Evolutionary conservation across 139 green algal genomes (phyloP), one percentile per base, ranked within the genome.

Genomic region (Pseudopediastrum boryanum): DNA sequence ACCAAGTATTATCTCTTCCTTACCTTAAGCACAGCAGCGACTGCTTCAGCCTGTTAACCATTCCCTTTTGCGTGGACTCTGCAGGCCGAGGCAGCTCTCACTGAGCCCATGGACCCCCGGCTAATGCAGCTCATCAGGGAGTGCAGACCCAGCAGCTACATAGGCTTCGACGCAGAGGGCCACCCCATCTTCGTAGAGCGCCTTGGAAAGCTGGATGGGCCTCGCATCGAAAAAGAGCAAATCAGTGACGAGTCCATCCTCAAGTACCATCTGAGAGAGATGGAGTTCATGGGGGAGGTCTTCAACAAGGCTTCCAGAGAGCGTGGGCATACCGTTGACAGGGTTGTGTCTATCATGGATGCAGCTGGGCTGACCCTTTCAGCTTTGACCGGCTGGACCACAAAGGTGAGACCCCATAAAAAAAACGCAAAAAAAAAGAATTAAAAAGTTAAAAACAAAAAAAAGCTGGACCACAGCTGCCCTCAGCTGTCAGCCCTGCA

Each of bases 251-350:
- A 82, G 23, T 3, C 50, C 29, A 66, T 75, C 19, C 76, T 82
- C n/a, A 46, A 27, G 3, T 82, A 82, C 62, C 76, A 82, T 65
- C 51, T 69, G n/a, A 31, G 64, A 6, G 76, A 82, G 39, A 82
- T 82, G 76, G 76, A 81, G 63, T 81, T 69, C 46, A 81, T 81
- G 75, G 44, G 44, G 23, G 63, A 81, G 23, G 76, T 82, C 13
- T 74, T 82, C 31, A 25, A 50, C 4, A 65, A 82, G 50, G 76
- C 76, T 12, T 76, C 76, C 25, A 38, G 46, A 10, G 48, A 38
- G n/a, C 50, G 51, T 12, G 76, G 76, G 8, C 51, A 62, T 52
- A 76, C 65, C 8, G 42, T 75, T 2, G 76, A 82, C 65, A 50
- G 65, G 8, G 48, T 75, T 7, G 65, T 82, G 16, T 46, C 65